phyloP scores from a whole-genome alignment of 371 early-diverging fungal species.

The Mucor velutinosus region DNA sequence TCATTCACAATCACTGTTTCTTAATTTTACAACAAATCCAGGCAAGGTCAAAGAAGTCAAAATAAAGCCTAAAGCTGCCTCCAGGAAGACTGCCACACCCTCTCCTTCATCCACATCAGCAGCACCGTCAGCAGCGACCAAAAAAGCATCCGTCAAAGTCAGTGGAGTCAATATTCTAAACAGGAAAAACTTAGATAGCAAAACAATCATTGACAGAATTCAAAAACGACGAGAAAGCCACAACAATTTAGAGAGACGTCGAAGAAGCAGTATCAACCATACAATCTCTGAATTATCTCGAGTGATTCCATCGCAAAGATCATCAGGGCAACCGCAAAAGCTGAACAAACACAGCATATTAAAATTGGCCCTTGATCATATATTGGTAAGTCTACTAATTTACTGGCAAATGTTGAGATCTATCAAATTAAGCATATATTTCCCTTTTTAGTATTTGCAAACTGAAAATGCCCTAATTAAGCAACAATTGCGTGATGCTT shows the following conservation, averaged over 20 bases:
- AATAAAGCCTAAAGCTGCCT: background rate
- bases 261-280: constrained; percentile 67
- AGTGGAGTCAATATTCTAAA: constrained; percentile 61
- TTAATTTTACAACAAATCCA: constrained; percentile 11
- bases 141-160: constrained; percentile 32
- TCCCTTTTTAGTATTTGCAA: constrained; percentile 8
- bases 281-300: constrained; percentile 51
- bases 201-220: constrained; percentile 63
- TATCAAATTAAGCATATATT: constrained; percentile 12
- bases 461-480: constrained; percentile 11
- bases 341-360: constrained; percentile 50
- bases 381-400: constrained; percentile 15
- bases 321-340: constrained; percentile 16
- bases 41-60: constrained; percentile 1
- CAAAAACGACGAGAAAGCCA: constrained; percentile 68
- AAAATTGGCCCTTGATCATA: constrained; percentile 40
- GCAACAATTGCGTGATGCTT: constrained; percentile 26
- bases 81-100: constrained; percentile 7
- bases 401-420: background rate
- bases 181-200: constrained; percentile 63
- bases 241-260: constrained; percentile 66
- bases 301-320: constrained; percentile 39
- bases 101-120: background rate
- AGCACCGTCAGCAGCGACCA: constrained; percentile 17
- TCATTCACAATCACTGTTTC: constrained; percentile 2